Conservation (phyloP, 805 yeast species). For the Metschnikowia bowlesiae region DNA sequence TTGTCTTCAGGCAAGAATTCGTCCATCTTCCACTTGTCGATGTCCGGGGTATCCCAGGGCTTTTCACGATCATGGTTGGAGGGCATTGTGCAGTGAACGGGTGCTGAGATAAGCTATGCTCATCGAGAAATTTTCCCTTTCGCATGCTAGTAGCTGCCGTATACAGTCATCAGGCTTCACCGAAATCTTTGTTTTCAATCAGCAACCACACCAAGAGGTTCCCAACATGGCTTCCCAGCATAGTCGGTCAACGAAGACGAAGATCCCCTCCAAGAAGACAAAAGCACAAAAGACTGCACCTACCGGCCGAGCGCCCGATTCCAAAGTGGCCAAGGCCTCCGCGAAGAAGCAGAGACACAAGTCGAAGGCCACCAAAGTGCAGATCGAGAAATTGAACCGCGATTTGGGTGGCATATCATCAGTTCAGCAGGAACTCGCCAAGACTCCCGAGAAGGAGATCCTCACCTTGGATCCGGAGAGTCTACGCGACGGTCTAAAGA, state of each 20-base stretch:
- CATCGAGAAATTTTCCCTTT: slow-evolving; percentile 3
- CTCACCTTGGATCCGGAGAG: slow-evolving; percentile 33
- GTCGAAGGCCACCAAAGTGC: slow-evolving; percentile 29
- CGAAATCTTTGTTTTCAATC: background rate
- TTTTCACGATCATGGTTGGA: slow-evolving; percentile 92
- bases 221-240: too few relatives aligned
- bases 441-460: slow-evolving; percentile 15
- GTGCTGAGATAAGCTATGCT: background rate
- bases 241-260: background rate
- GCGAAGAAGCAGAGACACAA: slow-evolving; percentile 14
- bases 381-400: slow-evolving; percentile 33
- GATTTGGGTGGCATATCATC: slow-evolving; percentile 20
- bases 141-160: background rate
- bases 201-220: background rate
- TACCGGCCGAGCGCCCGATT: background rate
- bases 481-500: slow-evolving; percentile 35
- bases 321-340: slow-evolving; percentile 1
- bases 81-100: slow-evolving; percentile 50
- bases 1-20: slow-evolving; percentile 90
- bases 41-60: slow-evolving; percentile 96
- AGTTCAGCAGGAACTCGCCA: slow-evolving; percentile 12
- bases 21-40: slow-evolving; percentile 87
- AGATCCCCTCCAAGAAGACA: background rate
- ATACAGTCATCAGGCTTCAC: background rate
- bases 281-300: background rate